Evolutionary conservation across 2,329 filamentous ascomycete species (phyloP).

Genomic region (Didymella pinodella): DNA sequence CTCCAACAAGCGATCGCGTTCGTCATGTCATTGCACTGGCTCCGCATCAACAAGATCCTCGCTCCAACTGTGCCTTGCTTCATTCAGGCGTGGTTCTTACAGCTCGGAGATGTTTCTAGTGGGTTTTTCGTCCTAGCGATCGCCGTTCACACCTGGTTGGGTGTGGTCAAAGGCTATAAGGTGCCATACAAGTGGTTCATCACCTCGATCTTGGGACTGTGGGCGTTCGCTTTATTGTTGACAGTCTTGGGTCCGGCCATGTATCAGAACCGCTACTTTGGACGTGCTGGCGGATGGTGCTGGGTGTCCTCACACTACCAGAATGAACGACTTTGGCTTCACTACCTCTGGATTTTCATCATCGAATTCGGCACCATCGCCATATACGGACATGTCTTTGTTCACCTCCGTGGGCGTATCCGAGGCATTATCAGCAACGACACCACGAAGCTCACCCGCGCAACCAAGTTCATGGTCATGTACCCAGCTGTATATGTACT

Average conservation of each 20-base stretch:
- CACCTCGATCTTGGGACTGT: constrained; percentile 54
- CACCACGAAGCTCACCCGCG: constrained; percentile 47
- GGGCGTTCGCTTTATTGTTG: constrained; percentile 57
- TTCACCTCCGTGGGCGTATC: constrained; percentile 58
- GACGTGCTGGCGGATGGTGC: constrained; percentile 62
- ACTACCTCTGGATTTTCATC: constrained; percentile 64
- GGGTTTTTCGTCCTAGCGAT: constrained; percentile 64
- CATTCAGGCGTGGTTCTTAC: constrained; percentile 60
- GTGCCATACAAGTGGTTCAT: constrained; percentile 57
- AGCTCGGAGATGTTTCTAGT: constrained; percentile 61
- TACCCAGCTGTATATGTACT: constrained; percentile 71
- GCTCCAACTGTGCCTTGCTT: constrained; percentile 57
- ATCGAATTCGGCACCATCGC: constrained; percentile 61
- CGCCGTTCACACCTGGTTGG: constrained; percentile 62
- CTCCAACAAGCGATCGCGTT: constrained; percentile 65
- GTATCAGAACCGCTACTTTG: constrained; percentile 55
- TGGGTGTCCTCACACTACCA: constrained; percentile 58
- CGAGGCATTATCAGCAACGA: constrained; percentile 47
- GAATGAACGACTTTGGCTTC: constrained; percentile 58
- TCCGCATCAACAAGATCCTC: constrained; percentile 54
- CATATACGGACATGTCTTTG: constrained; percentile 59
- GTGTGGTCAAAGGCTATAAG: constrained; percentile 58
- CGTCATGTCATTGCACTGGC: constrained; percentile 59
- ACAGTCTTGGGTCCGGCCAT: constrained; percentile 57
- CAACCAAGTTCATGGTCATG: constrained; percentile 67